Evolutionary conservation across 225 moss, liverwort and hornwort species (phyloP).

Genomic region (Antitrichia curtipendula): DNA sequence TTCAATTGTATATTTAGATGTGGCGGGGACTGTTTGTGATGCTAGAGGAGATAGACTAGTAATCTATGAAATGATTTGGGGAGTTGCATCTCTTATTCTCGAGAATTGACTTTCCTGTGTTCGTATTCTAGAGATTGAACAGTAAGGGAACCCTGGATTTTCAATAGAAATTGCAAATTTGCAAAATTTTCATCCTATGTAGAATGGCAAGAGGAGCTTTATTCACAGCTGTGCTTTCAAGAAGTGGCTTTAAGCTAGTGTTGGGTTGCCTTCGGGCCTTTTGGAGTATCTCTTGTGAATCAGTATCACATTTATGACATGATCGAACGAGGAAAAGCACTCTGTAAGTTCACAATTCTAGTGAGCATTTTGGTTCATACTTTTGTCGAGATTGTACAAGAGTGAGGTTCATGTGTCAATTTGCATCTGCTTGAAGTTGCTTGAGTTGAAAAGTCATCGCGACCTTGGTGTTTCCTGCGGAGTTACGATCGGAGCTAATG

Average conservation of each 20-base stretch:
- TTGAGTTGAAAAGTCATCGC: not conserved
- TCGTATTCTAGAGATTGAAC: not conserved
- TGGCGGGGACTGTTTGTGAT: not conserved
- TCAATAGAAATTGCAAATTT: not conserved
- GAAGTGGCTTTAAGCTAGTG: constrained; percentile 21
- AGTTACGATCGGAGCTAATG: not conserved
- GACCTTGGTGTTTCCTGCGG: not conserved
- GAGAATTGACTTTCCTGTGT: not conserved
- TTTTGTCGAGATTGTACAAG: not conserved
- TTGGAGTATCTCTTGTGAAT: constrained; percentile 55
- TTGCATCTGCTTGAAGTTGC: not conserved
- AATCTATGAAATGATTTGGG: not conserved
- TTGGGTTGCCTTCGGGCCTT: constrained; percentile 4
- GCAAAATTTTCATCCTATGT: not conserved
- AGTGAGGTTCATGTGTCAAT: not conserved
- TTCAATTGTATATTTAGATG: not conserved
- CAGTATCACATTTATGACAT: constrained; percentile 88
- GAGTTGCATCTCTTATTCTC: not conserved
- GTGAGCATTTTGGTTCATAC: not conserved
- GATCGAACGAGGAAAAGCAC: constrained; percentile 84
- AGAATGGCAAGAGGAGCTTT: not conserved
- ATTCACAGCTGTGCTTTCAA: not conserved
- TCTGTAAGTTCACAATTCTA: constrained; percentile 31
- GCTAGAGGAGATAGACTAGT: not conserved
- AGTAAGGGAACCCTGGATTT: not conserved